Evolutionary conservation across 2,329 filamentous ascomycete genomes (phyloP).

Genomic region (Pseudogymnoascus sp.): DNA sequence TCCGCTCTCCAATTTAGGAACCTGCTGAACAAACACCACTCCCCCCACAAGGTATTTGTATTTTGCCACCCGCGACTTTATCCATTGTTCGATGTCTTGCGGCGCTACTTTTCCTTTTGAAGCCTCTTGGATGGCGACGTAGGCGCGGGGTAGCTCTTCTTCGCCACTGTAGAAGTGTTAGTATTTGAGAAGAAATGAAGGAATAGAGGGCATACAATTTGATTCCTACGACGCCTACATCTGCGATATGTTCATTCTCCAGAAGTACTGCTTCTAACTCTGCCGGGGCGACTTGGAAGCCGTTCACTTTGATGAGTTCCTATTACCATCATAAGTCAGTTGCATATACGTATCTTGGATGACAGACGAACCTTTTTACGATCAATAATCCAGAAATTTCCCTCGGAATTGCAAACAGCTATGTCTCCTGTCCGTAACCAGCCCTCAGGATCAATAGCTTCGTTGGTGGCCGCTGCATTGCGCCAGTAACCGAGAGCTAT

Average conservation of each 20-base stretch:
- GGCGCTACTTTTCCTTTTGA: conserved; percentile 38
- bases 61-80: conserved; percentile 40
- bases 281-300: conserved; percentile 51
- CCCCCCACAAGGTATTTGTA: conserved; percentile 46
- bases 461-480: conserved; percentile 45
- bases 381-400: conserved; percentile 46
- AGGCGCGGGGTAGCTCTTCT: conserved; percentile 46
- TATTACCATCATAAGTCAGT: not conserved
- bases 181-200: not conserved
- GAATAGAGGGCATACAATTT: conserved; percentile 24
- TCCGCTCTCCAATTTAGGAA: conserved; percentile 49
- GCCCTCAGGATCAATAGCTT: conserved; percentile 41
- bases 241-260: conserved; percentile 43
- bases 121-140: conserved; percentile 42
- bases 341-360: not conserved
- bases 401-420: conserved; percentile 39
- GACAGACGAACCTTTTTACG: conserved; percentile 36
- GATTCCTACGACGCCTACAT: conserved; percentile 48
- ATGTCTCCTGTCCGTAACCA: conserved; percentile 55
- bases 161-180: conserved; percentile 23
- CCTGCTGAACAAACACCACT: conserved; percentile 46
- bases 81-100: conserved; percentile 42
- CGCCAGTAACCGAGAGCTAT: conserved; percentile 52
- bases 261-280: conserved; percentile 47
- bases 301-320: conserved; percentile 53